Percentiles rank a stretch among this genome's conserved stretches.
Evolutionary conservation across 345 rosid genomes (phyloP).

Genomic region (Gossypium bickii): DNA sequence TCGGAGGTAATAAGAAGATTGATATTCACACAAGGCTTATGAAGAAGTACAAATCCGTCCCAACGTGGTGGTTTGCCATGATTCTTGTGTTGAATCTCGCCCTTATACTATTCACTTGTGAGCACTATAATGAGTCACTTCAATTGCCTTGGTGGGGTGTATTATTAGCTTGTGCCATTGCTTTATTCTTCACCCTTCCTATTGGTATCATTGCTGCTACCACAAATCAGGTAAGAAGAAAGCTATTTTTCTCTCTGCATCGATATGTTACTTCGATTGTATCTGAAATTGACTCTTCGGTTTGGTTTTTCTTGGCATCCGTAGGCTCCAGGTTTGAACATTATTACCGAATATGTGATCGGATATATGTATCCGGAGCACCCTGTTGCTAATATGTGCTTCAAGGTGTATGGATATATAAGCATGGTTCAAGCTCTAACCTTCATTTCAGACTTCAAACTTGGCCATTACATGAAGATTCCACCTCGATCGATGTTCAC

Average conservation of each 20-base stretch:
- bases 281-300: neutral
- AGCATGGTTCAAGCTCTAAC: constrained; percentile 75
- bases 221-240: constrained; percentile 49
- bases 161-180: constrained; percentile 67
- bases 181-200: constrained; percentile 73
- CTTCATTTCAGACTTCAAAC: constrained; percentile 69
- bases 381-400: constrained; percentile 91
- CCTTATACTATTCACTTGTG: constrained; percentile 45
- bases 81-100: constrained; percentile 50
- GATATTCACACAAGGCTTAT: constrained; percentile 81
- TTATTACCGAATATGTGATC: constrained; percentile 73
- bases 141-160: constrained; percentile 97
- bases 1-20: constrained; percentile 41
- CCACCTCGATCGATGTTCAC: constrained; percentile 82
- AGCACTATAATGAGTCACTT: constrained; percentile 53
- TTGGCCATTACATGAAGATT: constrained; percentile 92
- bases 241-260: neutral
- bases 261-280: neutral
- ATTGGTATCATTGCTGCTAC: constrained; percentile 72
- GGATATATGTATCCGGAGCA: constrained; percentile 74
- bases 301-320: neutral
- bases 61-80: constrained; percentile 69
- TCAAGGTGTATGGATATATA: constrained; percentile 84
- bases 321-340: constrained; percentile 60
- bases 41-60: constrained; percentile 64